Evolutionary conservation across 139 green algal genomes (phyloP).

Genomic region (Closterium sp.): DNA sequence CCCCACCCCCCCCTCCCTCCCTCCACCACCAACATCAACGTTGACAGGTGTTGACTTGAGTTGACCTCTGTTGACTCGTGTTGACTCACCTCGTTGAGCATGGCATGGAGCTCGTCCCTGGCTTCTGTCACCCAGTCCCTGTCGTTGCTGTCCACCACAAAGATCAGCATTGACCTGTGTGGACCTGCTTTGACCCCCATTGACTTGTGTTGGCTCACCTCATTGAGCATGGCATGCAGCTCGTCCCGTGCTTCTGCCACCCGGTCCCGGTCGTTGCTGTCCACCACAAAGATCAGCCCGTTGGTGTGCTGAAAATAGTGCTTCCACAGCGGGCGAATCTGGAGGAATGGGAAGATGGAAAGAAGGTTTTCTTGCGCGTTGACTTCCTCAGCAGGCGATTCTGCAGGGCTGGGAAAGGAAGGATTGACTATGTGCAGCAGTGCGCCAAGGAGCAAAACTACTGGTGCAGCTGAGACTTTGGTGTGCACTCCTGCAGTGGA

Average conservation of each 20-base stretch:
- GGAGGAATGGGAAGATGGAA: not conserved
- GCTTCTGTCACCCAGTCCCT: slow-evolving; percentile 90
- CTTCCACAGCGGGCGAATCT: slow-evolving; percentile 80
- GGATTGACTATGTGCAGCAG: too few species aligned
- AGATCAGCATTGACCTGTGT: slow-evolving; percentile 90
- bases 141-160: slow-evolving; percentile 98
- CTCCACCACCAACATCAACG: not conserved
- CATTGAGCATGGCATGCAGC: slow-evolving; percentile 97
- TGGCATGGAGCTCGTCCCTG: slow-evolving; percentile 94
- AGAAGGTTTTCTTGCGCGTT: not conserved
- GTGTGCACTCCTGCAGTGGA: too few species aligned
- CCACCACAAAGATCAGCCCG: slow-evolving; percentile 98
- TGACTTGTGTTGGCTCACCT: not conserved
- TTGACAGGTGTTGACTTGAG: not conserved
- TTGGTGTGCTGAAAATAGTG: slow-evolving; percentile 97
- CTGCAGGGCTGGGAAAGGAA: not conserved
- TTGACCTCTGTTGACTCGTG: not conserved
- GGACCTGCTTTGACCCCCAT: not conserved
- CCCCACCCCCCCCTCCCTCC: too few species aligned
- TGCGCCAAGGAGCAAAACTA: too few species aligned
- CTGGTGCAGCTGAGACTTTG: too few species aligned
- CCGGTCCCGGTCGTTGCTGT: slow-evolving; percentile 92
- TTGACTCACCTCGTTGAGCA: slow-evolving; percentile 89
- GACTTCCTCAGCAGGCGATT: not conserved
- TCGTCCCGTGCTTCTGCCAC: slow-evolving; percentile 93